Evolutionary conservation across 208 protist genomes (phyloP), one percentile per base, ranked within the genome.

Genomic region (Leishmania lainsoni): DNA sequence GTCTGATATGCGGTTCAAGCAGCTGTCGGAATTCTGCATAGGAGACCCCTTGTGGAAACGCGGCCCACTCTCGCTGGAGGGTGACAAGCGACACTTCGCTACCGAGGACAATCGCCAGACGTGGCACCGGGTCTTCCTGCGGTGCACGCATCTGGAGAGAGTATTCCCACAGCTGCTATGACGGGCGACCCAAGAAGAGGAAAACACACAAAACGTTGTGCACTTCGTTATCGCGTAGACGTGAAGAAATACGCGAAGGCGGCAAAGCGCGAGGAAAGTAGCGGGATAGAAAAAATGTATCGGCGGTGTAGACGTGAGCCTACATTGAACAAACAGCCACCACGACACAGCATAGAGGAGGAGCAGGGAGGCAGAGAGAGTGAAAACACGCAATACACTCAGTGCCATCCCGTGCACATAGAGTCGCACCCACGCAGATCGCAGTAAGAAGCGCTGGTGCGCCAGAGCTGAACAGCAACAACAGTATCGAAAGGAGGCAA

Each of bases 21-120:
- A 85, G 48, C 49, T 70, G 70, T 3, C 81, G 76, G 10, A 85
- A 85, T 39, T 85, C 61, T 9, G 81, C 12, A 42, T 85, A 85
- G 26, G 76, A 78, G 26, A 69, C 81, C 22, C 81, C 81, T 10
- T 70, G 70, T 16, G 81, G 73, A 49, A 81, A 85, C 26, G 81
- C 72, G 20, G 51, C 29, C 70, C 79, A 81, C 54, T 76, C 52
- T 8, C 52, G 45, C 3, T 79, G 81, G 32, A 85, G 65, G 8
- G 73, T 32, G 0, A 52, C 20, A 35, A 85, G 81, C 17, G 73
- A n/a, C 0, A 20, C 42, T 54, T 78, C 77, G 54, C 68, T 58
- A 39, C 81, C 81, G 42, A 85, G 58, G 29, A 81, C n/a, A 17
- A 85, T 61, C 12, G 81, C 76, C n/a, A 85, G 52, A 22, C 61